Evolutionary conservation across 768 basidiomycete genomes (phyloP).

Genomic region (Phlebiopsis gigantea): DNA sequence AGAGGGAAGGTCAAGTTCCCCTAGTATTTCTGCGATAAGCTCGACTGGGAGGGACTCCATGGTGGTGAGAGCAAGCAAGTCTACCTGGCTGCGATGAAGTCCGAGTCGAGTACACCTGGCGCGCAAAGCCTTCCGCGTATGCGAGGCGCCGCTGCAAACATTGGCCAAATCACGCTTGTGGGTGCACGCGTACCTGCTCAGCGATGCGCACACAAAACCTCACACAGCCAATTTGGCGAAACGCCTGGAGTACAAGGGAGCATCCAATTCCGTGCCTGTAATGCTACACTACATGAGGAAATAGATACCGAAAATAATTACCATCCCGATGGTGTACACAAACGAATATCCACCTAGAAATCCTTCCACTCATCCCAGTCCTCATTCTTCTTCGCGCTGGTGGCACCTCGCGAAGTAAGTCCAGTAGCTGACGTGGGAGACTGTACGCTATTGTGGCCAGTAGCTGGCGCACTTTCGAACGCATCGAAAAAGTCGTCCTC

Average conservation of each 20-base stretch:
- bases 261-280: background rate
- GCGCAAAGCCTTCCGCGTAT: too few species aligned
- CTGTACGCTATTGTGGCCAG: background rate
- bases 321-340: background rate
- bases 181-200: background rate
- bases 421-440: slow-evolving; percentile 12
- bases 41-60: slow-evolving; percentile 65
- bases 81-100: background rate
- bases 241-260: background rate
- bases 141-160: background rate
- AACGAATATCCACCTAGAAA: slow-evolving; percentile 27
- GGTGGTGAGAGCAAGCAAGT: background rate
- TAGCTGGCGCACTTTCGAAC: slow-evolving; percentile 27
- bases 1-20: slow-evolving; percentile 59
- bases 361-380: slow-evolving; percentile 49
- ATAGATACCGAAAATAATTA: slow-evolving; percentile 11
- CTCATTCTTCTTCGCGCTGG: slow-evolving; percentile 30
- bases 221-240: background rate
- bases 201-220: background rate
- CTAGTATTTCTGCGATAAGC: slow-evolving; percentile 65
- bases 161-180: background rate
- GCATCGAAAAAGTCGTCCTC: slow-evolving; percentile 54
- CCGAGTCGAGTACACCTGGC: background rate
- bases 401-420: slow-evolving; percentile 6
- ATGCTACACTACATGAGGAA: background rate